Conservation (phyloP, 768 basidiomycete genomes). For the Pholiota molesta region DNA sequence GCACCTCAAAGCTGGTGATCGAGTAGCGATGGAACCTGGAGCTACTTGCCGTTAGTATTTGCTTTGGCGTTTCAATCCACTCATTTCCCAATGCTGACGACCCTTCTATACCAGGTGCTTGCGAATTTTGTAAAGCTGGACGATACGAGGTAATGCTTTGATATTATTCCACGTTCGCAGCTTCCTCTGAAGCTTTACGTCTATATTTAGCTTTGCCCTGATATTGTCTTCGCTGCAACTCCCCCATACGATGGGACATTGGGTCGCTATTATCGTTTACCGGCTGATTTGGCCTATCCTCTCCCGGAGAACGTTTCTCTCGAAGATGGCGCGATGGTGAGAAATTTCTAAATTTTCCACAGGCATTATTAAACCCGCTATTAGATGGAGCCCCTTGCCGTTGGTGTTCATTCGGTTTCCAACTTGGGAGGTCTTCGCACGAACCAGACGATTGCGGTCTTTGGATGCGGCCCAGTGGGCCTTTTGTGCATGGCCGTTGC, state of each 20-base stretch:
- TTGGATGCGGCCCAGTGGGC: slow-evolving; percentile 90
- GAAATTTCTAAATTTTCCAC: background rate
- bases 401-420: slow-evolving; percentile 86
- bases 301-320: slow-evolving; percentile 85
- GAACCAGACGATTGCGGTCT: slow-evolving; percentile 78
- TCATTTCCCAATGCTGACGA: slow-evolving; percentile 4
- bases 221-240: slow-evolving; percentile 90
- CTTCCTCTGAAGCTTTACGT: background rate
- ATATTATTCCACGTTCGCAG: background rate
- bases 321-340: slow-evolving; percentile 94
- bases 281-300: slow-evolving; percentile 81
- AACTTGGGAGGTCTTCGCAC: slow-evolving; percentile 74
- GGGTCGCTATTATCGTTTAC: slow-evolving; percentile 82
- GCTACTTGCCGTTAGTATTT: slow-evolving; percentile 67
- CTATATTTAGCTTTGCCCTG: slow-evolving; percentile 64
- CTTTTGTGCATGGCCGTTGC: slow-evolving; percentile 95
- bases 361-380: slow-evolving; percentile 1
- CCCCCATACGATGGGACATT: slow-evolving; percentile 94
- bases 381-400: slow-evolving; percentile 93
- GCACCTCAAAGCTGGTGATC: slow-evolving; percentile 78
- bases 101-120: slow-evolving; percentile 44
- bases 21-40: slow-evolving; percentile 92
- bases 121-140: slow-evolving; percentile 84
- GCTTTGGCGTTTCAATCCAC: background rate
- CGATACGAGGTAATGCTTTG: slow-evolving; percentile 68